Conservation (phyloP, 1,284 basidiomycete species). For the Sparassis latifolia region DNA sequence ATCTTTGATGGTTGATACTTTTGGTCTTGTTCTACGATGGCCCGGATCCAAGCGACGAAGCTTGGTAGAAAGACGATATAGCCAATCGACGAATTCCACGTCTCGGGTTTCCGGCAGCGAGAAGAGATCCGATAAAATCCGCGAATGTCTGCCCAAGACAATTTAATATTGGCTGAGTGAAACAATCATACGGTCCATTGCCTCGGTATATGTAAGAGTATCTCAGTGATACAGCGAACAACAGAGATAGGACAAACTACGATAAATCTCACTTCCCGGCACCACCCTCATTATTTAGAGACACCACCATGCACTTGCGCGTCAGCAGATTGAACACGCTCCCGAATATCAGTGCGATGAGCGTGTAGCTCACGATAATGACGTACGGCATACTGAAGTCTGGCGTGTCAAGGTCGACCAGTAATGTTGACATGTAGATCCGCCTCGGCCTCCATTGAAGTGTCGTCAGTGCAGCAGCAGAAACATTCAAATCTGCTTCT, state of each 20-base stretch:
- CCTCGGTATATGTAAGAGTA: no score
- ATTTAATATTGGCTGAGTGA: no score
- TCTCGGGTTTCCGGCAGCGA: no score
- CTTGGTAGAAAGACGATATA: no score
- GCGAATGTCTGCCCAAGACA: no score
- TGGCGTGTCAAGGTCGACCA: slow-evolving; percentile 90
- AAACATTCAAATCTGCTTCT: slow-evolving; percentile 3
- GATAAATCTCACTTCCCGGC: background rate
- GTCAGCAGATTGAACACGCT: slow-evolving; percentile 86
- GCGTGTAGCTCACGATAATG: slow-evolving; percentile 90
- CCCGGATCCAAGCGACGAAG: no score
- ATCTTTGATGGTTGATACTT: no score
- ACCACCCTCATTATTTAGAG: slow-evolving; percentile 8
- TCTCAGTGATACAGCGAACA: no score
- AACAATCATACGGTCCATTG: no score
- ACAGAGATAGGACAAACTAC: background rate
- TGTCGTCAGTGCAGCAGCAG: background rate
- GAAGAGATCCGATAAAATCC: no score
- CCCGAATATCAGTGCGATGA: slow-evolving; percentile 92
- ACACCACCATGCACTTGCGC: slow-evolving; percentile 63
- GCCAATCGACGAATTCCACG: no score
- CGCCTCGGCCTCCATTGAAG: slow-evolving; percentile 24
- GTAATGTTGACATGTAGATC: slow-evolving; percentile 76
- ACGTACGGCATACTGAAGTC: slow-evolving; percentile 99
- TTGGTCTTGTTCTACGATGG: no score